Evolutionary conservation across 108 stramenopile species (phyloP).

Genomic region (Cyclotella kingstonii): DNA sequence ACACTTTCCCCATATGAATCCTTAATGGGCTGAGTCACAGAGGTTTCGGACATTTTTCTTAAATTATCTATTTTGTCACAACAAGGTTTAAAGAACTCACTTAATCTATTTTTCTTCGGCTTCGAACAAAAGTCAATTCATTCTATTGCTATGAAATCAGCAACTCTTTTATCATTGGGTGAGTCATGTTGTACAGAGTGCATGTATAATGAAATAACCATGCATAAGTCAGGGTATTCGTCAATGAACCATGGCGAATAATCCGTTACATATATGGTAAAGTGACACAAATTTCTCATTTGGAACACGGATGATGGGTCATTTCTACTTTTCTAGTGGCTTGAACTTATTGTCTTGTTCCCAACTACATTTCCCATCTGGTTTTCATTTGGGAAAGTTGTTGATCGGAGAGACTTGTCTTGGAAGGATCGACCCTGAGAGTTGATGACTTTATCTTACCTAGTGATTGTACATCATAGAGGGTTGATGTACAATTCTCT

Average conservation of each 20-base stretch:
- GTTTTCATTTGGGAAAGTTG: background rate
- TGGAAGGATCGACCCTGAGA: conserved; percentile 45
- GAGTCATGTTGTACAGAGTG: background rate
- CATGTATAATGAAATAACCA: conserved; percentile 6
- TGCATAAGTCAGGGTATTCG: conserved; percentile 45
- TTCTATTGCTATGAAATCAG: background rate
- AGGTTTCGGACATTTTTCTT: conserved; percentile 30
- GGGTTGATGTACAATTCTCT: conserved; percentile 39
- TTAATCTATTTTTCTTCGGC: background rate
- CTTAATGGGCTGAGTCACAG: conserved; percentile 44
- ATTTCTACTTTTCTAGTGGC: conserved; percentile 15
- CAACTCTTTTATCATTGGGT: background rate
- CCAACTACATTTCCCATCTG: conserved; percentile 3
- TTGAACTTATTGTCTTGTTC: background rate
- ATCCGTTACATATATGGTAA: conserved; percentile 48
- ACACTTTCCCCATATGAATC: conserved; percentile 37
- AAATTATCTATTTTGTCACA: background rate
- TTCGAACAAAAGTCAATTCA: background rate
- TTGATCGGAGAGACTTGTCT: too few relatives aligned
- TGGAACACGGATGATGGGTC: background rate
- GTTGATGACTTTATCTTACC: conserved; percentile 28
- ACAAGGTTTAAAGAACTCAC: background rate
- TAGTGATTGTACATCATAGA: conserved; percentile 28
- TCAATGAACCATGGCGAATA: conserved; percentile 19
- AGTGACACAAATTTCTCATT: conserved; percentile 20